These are phyloP conservation scores for Trichoderma aggressivum DNA, from an alignment of 2,329 filamentous ascomycete genomes.

Conservation along the genomic window DNA sequence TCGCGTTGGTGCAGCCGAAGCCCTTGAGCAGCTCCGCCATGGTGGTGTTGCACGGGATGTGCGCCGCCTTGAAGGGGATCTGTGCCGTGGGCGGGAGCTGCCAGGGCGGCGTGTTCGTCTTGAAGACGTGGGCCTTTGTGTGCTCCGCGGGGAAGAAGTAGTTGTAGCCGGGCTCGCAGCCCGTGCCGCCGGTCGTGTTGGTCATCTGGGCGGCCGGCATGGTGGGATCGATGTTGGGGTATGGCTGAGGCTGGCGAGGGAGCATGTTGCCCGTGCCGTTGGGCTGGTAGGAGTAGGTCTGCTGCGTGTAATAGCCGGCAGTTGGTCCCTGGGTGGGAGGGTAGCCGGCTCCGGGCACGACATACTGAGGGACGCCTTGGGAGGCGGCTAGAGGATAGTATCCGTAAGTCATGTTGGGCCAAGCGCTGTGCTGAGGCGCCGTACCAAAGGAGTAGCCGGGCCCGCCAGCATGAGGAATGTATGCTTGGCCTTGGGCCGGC, in stretches of 20 bases:
- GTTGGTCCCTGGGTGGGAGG: background rate
- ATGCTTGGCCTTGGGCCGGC: constrained; percentile 37
- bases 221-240: constrained; percentile 41
- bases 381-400: constrained; percentile 22
- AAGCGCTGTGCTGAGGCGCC: constrained; percentile 24
- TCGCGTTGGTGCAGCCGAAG: constrained; percentile 53
- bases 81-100: constrained; percentile 41
- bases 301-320: constrained; percentile 28
- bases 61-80: constrained; percentile 47
- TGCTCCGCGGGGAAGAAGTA: constrained; percentile 58
- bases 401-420: constrained; percentile 29
- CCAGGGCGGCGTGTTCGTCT: constrained; percentile 51
- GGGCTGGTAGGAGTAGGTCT: constrained; percentile 35
- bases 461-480: constrained; percentile 37
- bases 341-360: background rate
- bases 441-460: constrained; percentile 34
- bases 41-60: constrained; percentile 52
- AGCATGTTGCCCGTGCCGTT: constrained; percentile 36
- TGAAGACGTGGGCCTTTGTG: constrained; percentile 59
- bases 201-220: constrained; percentile 53
- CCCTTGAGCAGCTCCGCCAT: constrained; percentile 56
- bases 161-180: constrained; percentile 61
- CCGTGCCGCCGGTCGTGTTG: constrained; percentile 55
- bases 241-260: constrained; percentile 40
- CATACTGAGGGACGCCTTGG: constrained; percentile 16